Evolutionary conservation across 2,329 filamentous ascomycete species (phyloP).

Genomic region (Colletotrichum orbiculare): DNA sequence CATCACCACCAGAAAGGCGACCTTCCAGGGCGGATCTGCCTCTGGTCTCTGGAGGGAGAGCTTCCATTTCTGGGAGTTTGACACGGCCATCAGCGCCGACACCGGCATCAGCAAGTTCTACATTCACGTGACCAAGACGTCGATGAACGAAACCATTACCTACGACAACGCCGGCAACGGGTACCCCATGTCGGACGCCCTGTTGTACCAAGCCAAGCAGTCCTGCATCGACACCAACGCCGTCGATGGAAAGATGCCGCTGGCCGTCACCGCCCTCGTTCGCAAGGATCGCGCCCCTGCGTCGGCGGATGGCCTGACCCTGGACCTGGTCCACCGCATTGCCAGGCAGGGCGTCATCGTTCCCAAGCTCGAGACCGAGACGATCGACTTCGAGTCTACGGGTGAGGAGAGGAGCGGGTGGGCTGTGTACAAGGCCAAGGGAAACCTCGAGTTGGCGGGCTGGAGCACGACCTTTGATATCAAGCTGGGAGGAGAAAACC

Average conservation of each 20-base stretch:
- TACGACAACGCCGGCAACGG: slow-evolving; percentile 39
- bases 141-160: slow-evolving; percentile 35
- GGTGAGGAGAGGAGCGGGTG: slow-evolving; percentile 24
- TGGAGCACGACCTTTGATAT: slow-evolving; percentile 35
- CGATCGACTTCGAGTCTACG: slow-evolving; percentile 17
- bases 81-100: slow-evolving; percentile 34
- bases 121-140: slow-evolving; percentile 37
- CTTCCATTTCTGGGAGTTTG: slow-evolving; percentile 40
- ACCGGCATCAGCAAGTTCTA: slow-evolving; percentile 41
- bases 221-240: slow-evolving; percentile 32
- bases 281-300: slow-evolving; percentile 20
- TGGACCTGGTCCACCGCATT: slow-evolving; percentile 28
- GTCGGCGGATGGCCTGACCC: slow-evolving; percentile 14
- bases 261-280: slow-evolving; percentile 20
- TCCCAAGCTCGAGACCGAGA: slow-evolving; percentile 23
- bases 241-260: slow-evolving; percentile 11
- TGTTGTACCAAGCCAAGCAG: slow-evolving; percentile 37
- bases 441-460: not conserved
- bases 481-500: slow-evolving; percentile 17
- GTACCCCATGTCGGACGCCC: slow-evolving; percentile 37
- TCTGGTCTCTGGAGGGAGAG: slow-evolving; percentile 35
- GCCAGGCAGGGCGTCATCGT: slow-evolving; percentile 33
- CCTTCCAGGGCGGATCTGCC: slow-evolving; percentile 37
- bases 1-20: slow-evolving; percentile 25
- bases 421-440: slow-evolving; percentile 23